Conservation (phyloP, 257 asterid genomes). For the Striga asiatica region DNA sequence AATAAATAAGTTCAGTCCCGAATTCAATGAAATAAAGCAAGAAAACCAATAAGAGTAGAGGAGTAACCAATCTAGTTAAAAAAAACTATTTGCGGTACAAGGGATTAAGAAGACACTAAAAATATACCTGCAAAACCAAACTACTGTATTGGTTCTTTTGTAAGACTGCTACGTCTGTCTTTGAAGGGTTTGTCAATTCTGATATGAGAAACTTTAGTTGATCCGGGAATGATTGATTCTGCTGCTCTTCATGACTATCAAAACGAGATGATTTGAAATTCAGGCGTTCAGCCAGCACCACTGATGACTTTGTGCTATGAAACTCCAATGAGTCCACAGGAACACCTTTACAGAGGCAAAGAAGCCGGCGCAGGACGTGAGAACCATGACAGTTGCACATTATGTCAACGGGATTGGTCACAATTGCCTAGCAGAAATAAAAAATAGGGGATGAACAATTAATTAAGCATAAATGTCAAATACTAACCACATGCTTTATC, state of each 20-base stretch:
- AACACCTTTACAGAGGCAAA: slow-evolving; percentile 81
- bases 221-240: slow-evolving; percentile 48
- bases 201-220: slow-evolving; percentile 50
- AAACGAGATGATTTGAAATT: slow-evolving; percentile 39
- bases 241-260: slow-evolving; percentile 22
- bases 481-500: not conserved
- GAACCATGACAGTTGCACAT: slow-evolving; percentile 95
- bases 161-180: slow-evolving; percentile 41
- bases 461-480: not conserved
- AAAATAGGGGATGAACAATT: not conserved
- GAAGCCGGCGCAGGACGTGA: slow-evolving; percentile 83
- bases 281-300: slow-evolving; percentile 64
- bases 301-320: slow-evolving; percentile 58
- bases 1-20: too few relatives aligned
- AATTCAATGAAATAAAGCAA: not conserved
- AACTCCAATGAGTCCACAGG: slow-evolving; percentile 61
- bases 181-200: slow-evolving; percentile 51
- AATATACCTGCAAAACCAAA: slow-evolving; percentile 81
- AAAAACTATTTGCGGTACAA: not conserved
- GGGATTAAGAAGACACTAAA: not conserved
- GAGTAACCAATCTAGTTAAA: too few relatives aligned
- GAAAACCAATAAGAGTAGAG: too few relatives aligned
- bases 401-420: slow-evolving; percentile 52
- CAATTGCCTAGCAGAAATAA: slow-evolving; percentile 41
- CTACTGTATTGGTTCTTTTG: slow-evolving; percentile 68